Conservation (phyloP, 495 filamentous ascomycete species). For the Aspergillus wentii region DNA sequence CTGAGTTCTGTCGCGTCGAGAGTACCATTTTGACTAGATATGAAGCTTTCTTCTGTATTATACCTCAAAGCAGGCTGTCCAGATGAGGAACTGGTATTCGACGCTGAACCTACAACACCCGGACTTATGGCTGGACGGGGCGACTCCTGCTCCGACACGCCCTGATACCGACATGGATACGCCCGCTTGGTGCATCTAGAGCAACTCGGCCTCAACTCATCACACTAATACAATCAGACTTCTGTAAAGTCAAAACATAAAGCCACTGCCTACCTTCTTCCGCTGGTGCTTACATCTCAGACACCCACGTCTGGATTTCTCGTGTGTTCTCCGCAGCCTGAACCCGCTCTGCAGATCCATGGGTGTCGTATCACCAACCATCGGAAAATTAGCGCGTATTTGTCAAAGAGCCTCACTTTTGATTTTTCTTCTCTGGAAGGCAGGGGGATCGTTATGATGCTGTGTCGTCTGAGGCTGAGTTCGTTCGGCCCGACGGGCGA, state of each 20-base stretch:
- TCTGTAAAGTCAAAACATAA: background rate
- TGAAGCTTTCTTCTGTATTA: too few relatives aligned
- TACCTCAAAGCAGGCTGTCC: slow-evolving; percentile 1
- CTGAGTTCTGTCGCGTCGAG: slow-evolving; percentile 27
- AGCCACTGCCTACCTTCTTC: slow-evolving; percentile 21
- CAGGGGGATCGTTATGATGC: too few relatives aligned
- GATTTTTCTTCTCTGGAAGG: too few relatives aligned
- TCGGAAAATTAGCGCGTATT: too few relatives aligned
- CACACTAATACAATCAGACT: slow-evolving; percentile 14
- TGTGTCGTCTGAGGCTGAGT: too few relatives aligned
- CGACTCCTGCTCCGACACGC: slow-evolving; percentile 3
- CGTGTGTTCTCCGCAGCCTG: slow-evolving; percentile 23
- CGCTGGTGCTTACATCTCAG: slow-evolving; percentile 30
- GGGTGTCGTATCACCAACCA: slow-evolving; percentile 7
- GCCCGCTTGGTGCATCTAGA: slow-evolving; percentile 17
- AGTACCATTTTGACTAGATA: too few relatives aligned
- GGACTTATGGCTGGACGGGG: background rate
- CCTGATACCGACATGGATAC: slow-evolving; percentile 17
- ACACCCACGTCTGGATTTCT: slow-evolving; percentile 32
- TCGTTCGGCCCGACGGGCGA: too few relatives aligned
- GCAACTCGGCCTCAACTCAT: slow-evolving; percentile 20
- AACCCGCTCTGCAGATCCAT: slow-evolving; percentile 7
- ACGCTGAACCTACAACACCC: slow-evolving; percentile 1
- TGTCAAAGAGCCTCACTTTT: too few relatives aligned
- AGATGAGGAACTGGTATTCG: slow-evolving; percentile 4